Conservation (phyloP, 371 early-diverging fungal species). For the Quaeritorhiza haematococci region DNA sequence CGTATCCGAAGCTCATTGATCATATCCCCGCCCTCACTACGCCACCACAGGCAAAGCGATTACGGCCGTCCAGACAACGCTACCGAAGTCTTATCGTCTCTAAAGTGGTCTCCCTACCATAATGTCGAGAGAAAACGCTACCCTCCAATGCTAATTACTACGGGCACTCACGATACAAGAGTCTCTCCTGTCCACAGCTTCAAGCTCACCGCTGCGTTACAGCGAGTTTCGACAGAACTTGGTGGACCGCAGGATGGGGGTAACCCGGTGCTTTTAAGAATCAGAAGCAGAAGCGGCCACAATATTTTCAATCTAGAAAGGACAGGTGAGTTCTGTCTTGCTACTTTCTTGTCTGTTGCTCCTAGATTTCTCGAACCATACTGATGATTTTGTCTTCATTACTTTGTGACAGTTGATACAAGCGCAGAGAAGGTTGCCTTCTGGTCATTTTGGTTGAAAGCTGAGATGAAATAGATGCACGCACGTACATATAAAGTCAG, state of each 20-base stretch:
- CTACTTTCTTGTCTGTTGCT: not conserved
- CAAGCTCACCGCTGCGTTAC: constrained; percentile 18
- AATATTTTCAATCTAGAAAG: not conserved
- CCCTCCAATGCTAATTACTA: constrained; percentile 29
- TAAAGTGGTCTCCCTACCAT: constrained; percentile 16
- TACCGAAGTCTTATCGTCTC: constrained; percentile 29
- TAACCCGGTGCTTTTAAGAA: not conserved
- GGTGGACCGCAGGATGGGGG: not conserved
- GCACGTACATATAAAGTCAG: not conserved
- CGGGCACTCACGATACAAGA: constrained; percentile 42
- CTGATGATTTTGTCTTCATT: too few species aligned
- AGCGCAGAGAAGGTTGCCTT: constrained; percentile 12
- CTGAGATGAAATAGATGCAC: not conserved
- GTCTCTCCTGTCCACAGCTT: constrained; percentile 24
- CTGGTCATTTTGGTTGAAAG: not conserved
- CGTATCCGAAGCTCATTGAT: too few species aligned
- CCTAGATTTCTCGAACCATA: not conserved
- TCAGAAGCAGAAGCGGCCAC: not conserved
- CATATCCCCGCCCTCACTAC: too few species aligned
- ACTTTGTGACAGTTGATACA: constrained; percentile 1
- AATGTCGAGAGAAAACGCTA: constrained; percentile 4
- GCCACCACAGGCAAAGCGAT: not conserved
- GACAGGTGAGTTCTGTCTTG: not conserved
- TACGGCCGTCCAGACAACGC: constrained; percentile 36
- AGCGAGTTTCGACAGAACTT: constrained; percentile 4